phyloP scores from a whole-genome alignment of 768 basidiomycete genomes.

The Infundibulicybe gibba region DNA sequence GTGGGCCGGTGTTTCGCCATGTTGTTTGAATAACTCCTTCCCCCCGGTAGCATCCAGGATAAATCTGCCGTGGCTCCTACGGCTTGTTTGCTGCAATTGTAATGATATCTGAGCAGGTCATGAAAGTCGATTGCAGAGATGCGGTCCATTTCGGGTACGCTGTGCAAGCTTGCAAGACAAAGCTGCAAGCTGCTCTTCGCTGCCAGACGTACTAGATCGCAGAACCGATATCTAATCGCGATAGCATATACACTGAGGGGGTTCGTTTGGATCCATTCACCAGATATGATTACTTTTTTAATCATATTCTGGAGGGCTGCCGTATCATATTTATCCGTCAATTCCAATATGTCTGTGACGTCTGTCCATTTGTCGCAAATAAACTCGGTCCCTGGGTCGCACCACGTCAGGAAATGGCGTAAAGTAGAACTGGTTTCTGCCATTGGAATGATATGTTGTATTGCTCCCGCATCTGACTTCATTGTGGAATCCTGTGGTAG shows the following conservation, averaged over 20 bases:
- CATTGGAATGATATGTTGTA: constrained; percentile 41
- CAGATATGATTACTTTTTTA: constrained; percentile 32
- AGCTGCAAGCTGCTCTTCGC: no score
- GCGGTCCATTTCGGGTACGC: no score
- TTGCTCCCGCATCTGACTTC: constrained; percentile 18
- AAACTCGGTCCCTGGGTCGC: constrained; percentile 39
- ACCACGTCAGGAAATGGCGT: constrained; percentile 31
- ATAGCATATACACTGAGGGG: constrained; percentile 15
- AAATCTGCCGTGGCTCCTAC: no score
- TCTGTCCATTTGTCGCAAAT: constrained; percentile 34
- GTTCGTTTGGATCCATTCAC: constrained; percentile 24
- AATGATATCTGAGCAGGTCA: no score
- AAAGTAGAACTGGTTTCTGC: constrained; percentile 41
- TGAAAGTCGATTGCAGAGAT: no score
- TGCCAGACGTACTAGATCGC: no score
- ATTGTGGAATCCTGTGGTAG: constrained; percentile 38
- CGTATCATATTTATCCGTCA: constrained; percentile 44
- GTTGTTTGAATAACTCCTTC: no score
- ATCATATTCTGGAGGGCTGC: constrained; percentile 15
- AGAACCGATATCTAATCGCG: constrained; percentile 26
- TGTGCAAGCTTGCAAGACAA: no score
- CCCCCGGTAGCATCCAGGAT: no score
- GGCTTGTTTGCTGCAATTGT: no score
- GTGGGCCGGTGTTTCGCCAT: no score
- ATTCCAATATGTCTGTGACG: constrained; percentile 24